Conservation (phyloP, 257 asterid genomes). For the Scutellaria barbata region DNA sequence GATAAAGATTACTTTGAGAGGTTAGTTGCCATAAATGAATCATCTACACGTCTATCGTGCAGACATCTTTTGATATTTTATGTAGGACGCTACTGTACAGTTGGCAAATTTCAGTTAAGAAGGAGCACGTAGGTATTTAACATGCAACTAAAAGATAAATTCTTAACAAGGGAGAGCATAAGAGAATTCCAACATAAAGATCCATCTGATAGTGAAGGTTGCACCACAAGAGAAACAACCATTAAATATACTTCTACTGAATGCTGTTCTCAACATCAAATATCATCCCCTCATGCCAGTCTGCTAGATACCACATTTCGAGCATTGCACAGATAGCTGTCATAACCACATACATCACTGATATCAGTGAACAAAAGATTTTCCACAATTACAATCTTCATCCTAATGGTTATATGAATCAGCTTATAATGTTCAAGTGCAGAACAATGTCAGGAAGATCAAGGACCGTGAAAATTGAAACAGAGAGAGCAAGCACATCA, state of each 20-base stretch:
- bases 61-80: background rate
- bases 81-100: background rate
- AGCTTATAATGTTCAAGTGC: background rate
- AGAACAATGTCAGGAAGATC: slow-evolving; percentile 9
- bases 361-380: background rate
- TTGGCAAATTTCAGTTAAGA: background rate
- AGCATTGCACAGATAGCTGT: slow-evolving; percentile 3
- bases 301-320: background rate
- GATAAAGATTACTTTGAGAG: background rate
- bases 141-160: background rate
- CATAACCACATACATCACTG: background rate
- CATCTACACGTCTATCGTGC: slow-evolving; percentile 11
- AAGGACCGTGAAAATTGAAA: background rate
- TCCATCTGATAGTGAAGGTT: slow-evolving; percentile 1
- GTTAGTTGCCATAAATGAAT: background rate
- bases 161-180: background rate
- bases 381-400: background rate
- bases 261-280: background rate
- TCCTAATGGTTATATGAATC: background rate
- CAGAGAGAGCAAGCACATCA: background rate
- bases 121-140: slow-evolving; percentile 1
- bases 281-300: background rate
- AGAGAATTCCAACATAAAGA: background rate
- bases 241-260: background rate
- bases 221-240: background rate